Percentiles rank a stretch among this genome's conserved stretches.
Evolutionary conservation across 345 rosid genomes (phyloP).

Genomic region (Nephelium lappaceum): DNA sequence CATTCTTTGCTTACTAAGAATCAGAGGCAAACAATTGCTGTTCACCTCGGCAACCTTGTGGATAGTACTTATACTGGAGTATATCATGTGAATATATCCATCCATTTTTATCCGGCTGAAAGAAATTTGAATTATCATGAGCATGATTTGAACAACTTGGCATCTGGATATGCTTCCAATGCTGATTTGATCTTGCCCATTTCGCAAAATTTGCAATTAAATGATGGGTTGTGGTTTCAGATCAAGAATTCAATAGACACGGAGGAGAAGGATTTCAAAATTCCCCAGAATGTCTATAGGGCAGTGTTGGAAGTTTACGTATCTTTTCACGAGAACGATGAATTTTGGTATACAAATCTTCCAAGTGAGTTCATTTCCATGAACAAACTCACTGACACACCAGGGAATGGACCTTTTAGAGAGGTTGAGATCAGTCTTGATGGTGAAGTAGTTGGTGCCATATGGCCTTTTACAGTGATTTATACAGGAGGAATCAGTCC

Average conservation of each 20-base stretch:
- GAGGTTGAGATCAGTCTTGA: slow-evolving; percentile 82
- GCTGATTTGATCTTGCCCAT: slow-evolving; percentile 84
- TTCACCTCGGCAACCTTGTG: slow-evolving; percentile 69
- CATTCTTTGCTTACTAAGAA: slow-evolving; percentile 63
- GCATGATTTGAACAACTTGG: slow-evolving; percentile 14
- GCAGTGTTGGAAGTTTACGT: slow-evolving; percentile 91
- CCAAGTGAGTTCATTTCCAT: slow-evolving; percentile 71
- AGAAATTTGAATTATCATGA: slow-evolving; percentile 12
- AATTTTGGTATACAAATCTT: slow-evolving; percentile 77
- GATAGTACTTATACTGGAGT: slow-evolving; percentile 74
- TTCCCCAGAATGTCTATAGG: slow-evolving; percentile 79
- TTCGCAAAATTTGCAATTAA: slow-evolving; percentile 61
- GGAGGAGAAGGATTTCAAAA: slow-evolving; percentile 48
- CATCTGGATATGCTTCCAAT: slow-evolving; percentile 37
- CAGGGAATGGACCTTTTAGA: slow-evolving; percentile 92
- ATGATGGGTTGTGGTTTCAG: slow-evolving; percentile 90
- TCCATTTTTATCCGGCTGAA: slow-evolving; percentile 64
- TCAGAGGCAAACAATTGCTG: slow-evolving; percentile 57
- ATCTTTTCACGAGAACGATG: slow-evolving; percentile 91
- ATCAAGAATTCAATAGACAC: slow-evolving; percentile 51
- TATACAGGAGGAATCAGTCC: slow-evolving; percentile 88
- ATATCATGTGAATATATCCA: slow-evolving; percentile 64
- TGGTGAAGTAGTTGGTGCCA: slow-evolving; percentile 61
- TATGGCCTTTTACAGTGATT: slow-evolving; percentile 92
- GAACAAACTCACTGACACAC: slow-evolving; percentile 45